Evolutionary conservation across 164 flowering plant genomes (phyloP).

Genomic region (Cinnamomum micranthum): DNA sequence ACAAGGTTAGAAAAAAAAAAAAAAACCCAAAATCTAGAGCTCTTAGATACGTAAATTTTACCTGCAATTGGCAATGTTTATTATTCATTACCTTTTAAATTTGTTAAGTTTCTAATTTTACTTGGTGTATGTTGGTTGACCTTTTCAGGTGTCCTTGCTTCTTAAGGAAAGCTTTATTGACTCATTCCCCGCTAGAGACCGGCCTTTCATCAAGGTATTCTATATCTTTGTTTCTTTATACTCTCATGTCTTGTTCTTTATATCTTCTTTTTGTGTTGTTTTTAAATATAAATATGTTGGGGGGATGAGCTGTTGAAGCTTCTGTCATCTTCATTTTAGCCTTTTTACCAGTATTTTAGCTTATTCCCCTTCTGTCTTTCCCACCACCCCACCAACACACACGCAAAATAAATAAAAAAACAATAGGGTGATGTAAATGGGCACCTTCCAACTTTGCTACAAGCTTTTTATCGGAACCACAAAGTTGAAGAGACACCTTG

Average conservation of each 20-base stretch:
- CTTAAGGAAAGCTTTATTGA: slow-evolving; percentile 89
- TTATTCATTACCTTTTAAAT: neutral
- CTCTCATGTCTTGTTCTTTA: neutral
- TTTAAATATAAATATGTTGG: too few species aligned
- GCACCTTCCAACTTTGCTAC: too few species aligned
- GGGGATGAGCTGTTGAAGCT: too few species aligned
- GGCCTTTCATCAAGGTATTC: slow-evolving; percentile 73
- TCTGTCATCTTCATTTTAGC: too few species aligned
- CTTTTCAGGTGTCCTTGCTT: slow-evolving; percentile 76
- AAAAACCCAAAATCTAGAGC: neutral
- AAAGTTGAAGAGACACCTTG: too few species aligned
- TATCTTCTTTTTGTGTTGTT: neutral
- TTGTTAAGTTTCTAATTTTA: neutral
- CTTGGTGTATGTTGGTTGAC: neutral
- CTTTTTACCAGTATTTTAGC: too few species aligned
- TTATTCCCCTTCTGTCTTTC: too few species aligned
- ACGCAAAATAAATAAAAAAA: too few species aligned
- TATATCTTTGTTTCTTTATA: neutral
- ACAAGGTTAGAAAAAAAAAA: slow-evolving; percentile 51
- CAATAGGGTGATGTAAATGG: too few species aligned
- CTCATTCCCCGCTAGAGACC: slow-evolving; percentile 70
- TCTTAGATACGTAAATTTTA: too few species aligned
- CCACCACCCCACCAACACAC: too few species aligned
- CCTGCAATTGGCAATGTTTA: neutral
- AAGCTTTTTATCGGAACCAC: too few species aligned